Percentiles rank a stretch among this genome's conserved stretches.
These are phyloP conservation scores for Crithidia mellificae DNA, from an alignment of 208 protist genomes.

Conservation along the genomic window DNA sequence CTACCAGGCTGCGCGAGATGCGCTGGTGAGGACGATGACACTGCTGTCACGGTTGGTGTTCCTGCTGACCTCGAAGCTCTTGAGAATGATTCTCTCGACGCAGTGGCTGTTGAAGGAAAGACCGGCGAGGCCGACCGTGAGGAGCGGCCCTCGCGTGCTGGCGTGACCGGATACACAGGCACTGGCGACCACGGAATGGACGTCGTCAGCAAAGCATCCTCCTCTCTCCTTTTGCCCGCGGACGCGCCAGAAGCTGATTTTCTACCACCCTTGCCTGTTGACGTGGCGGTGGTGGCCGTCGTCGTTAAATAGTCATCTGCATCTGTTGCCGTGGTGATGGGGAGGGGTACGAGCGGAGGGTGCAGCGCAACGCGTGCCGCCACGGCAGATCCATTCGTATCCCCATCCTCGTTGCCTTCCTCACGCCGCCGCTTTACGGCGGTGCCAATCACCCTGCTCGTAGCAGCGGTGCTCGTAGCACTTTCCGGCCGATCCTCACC, in stretches of 20 bases:
- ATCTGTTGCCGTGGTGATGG: not conserved
- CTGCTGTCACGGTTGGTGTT: not conserved
- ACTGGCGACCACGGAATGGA: constrained; percentile 12
- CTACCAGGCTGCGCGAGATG: too few relatives aligned
- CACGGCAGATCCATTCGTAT: not conserved
- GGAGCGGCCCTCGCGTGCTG: not conserved
- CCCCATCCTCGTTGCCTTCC: not conserved
- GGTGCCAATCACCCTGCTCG: not conserved
- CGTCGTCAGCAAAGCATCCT: too few relatives aligned
- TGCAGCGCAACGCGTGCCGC: constrained; percentile 3
- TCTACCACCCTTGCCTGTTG: too few relatives aligned
- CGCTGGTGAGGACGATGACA: too few relatives aligned
- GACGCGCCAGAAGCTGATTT: too few relatives aligned
- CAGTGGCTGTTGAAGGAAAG: not conserved
- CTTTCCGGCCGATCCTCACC: too few relatives aligned
- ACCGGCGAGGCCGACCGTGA: not conserved
- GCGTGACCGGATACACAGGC: not conserved
- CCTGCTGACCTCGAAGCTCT: not conserved
- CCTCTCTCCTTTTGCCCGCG: too few relatives aligned
- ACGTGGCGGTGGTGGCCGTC: too few relatives aligned
- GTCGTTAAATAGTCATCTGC: too few relatives aligned
- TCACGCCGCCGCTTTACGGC: not conserved
- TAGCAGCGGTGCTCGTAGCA: not conserved
- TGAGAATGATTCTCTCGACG: not conserved
- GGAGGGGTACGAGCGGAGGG: not conserved